phyloP scores from a whole-genome alignment of 345 rosid species.

The Populus ilicifolia region DNA sequence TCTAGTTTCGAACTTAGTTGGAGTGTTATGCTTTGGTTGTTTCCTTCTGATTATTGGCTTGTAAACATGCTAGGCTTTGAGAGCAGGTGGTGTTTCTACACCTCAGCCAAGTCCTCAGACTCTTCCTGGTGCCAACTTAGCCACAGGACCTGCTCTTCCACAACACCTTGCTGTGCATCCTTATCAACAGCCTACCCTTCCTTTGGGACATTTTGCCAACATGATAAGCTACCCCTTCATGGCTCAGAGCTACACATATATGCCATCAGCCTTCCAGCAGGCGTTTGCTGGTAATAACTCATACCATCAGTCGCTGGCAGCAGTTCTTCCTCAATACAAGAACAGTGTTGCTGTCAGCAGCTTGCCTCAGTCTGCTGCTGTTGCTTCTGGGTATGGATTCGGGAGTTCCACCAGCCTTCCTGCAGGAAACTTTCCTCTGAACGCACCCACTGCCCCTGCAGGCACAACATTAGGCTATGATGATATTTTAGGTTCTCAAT shows the following conservation, averaged over 20 bases:
- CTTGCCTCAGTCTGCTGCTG: constrained; percentile 79
- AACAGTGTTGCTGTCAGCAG: constrained; percentile 68
- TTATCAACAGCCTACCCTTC: constrained; percentile 81
- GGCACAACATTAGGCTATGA: constrained; percentile 69
- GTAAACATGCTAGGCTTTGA: constrained; percentile 46
- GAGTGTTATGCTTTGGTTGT: background rate
- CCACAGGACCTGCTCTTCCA: constrained; percentile 73
- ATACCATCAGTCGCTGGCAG: constrained; percentile 83
- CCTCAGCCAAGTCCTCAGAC: constrained; percentile 65
- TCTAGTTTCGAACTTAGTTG: background rate
- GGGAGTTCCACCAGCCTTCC: constrained; percentile 70
- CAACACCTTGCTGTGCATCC: constrained; percentile 92
- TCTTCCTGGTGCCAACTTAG: constrained; percentile 51
- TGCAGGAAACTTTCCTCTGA: constrained; percentile 65
- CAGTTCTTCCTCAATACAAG: constrained; percentile 85
- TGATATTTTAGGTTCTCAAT: constrained; percentile 74
- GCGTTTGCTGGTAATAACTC: constrained; percentile 68
- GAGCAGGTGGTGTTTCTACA: constrained; percentile 59
- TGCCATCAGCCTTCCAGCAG: constrained; percentile 96
- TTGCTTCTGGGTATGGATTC: constrained; percentile 84
- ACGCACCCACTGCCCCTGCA: constrained; percentile 55
- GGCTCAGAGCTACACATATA: constrained; percentile 86
- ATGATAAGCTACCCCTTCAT: constrained; percentile 83
- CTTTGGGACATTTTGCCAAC: constrained; percentile 77
- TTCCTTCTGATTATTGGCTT: constrained; percentile 12